Percentiles rank a stretch among this genome's conserved stretches.
Evolutionary conservation across 192 early-diverging fungal species (phyloP).

Genomic region (Coemansia sp.): DNA sequence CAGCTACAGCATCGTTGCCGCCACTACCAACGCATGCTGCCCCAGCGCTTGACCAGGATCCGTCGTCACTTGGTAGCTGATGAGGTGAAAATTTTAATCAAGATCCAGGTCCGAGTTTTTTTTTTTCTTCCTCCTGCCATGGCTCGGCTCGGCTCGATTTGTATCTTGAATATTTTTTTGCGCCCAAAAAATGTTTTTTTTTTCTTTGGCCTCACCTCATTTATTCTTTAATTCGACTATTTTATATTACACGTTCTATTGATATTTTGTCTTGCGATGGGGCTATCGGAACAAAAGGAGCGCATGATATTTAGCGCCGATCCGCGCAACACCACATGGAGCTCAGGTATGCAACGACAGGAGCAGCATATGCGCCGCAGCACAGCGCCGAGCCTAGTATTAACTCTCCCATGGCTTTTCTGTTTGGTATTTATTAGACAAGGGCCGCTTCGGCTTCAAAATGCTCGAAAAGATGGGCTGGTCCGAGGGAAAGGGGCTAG

Average conservation of each 20-base stretch:
- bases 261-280: conserved; percentile 23
- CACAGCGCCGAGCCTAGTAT: background rate
- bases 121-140: conserved; percentile 6
- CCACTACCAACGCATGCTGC: background rate
- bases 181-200: background rate
- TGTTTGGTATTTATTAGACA: conserved; percentile 57
- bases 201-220: background rate
- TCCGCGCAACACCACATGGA: conserved; percentile 94
- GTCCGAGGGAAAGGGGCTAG: conserved; percentile 91
- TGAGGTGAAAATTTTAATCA: background rate
- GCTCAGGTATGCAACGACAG: conserved; percentile 61
- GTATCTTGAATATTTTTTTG: background rate
- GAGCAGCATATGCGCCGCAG: background rate
- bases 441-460: conserved; percentile 82
- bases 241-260: background rate
- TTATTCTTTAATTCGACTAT: background rate
- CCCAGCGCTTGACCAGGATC: background rate
- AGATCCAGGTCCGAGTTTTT: background rate
- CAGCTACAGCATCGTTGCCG: background rate
- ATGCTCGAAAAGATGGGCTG: conserved; percentile 98
- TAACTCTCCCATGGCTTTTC: background rate
- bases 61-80: background rate
- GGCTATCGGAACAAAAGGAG: conserved; percentile 44
- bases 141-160: conserved; percentile 6
- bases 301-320: conserved; percentile 66